phyloP scores from a whole-genome alignment of 2,329 filamentous ascomycete genomes.

The Fusarium pseudoanthophilum region DNA sequence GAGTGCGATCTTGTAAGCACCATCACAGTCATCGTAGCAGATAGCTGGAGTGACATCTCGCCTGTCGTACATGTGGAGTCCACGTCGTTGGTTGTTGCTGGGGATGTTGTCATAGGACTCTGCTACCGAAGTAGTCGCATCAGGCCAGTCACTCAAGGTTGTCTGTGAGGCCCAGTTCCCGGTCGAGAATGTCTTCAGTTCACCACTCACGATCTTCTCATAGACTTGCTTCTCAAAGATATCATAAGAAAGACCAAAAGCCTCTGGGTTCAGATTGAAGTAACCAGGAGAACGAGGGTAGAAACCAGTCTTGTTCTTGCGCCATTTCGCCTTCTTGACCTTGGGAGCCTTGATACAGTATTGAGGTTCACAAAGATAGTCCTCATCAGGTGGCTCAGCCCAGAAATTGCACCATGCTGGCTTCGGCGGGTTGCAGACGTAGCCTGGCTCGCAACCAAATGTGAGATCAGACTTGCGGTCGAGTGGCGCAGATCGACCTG shows the following conservation, averaged over 20 bases:
- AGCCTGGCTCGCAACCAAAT: constrained; percentile 65
- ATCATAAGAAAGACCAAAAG: constrained; percentile 71
- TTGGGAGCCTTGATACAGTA: constrained; percentile 58
- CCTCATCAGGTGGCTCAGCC: constrained; percentile 56
- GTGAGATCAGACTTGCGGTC: constrained; percentile 55
- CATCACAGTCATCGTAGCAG: constrained; percentile 67
- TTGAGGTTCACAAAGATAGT: constrained; percentile 58
- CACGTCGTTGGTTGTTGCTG: constrained; percentile 29
- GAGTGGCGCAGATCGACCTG: constrained; percentile 49
- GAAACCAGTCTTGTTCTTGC: constrained; percentile 57
- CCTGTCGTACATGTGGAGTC: constrained; percentile 49
- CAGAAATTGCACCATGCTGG: constrained; percentile 63
- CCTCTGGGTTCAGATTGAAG: constrained; percentile 70
- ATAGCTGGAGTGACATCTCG: constrained; percentile 56
- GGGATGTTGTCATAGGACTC: constrained; percentile 10
- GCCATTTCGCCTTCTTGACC: constrained; percentile 55
- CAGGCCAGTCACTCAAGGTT: constrained; percentile 52
- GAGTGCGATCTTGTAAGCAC: constrained; percentile 58
- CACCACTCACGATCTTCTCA: constrained; percentile 50
- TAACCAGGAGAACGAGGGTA: constrained; percentile 65
- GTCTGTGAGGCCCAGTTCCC: constrained; percentile 67
- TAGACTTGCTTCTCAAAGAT: constrained; percentile 65
- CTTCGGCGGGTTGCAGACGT: constrained; percentile 63
- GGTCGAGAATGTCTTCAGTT: constrained; percentile 59
- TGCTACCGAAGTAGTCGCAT: constrained; percentile 28